Evolutionary conservation across 2,329 filamentous ascomycete species (phyloP).

Genomic region (Aspergillus sp.): DNA sequence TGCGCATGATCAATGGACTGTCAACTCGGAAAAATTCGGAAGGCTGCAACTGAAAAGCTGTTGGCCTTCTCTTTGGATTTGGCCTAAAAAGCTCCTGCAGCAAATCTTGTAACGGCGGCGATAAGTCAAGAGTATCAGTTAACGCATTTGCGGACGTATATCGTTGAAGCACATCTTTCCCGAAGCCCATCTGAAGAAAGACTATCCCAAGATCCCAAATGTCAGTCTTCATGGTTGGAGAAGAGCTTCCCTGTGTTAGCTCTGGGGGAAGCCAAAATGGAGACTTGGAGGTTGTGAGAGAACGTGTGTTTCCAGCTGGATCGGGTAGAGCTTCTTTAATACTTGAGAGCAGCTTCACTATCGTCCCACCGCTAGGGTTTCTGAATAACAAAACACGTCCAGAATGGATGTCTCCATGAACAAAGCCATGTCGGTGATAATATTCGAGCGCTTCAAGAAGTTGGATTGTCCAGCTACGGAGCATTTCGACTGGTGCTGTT

Average conservation of each 20-base stretch:
- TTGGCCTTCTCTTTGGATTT: constrained; percentile 79
- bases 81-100: constrained; percentile 80
- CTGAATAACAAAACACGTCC: constrained; percentile 77
- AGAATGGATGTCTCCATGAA: constrained; percentile 80
- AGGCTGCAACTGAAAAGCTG: constrained; percentile 71
- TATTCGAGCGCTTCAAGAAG: constrained; percentile 85
- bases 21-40: constrained; percentile 49
- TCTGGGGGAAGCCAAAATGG: constrained; percentile 84
- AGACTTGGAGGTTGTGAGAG: constrained; percentile 63
- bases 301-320: constrained; percentile 44
- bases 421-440: constrained; percentile 78
- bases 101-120: constrained; percentile 74
- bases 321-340: constrained; percentile 53
- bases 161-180: constrained; percentile 70
- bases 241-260: constrained; percentile 59
- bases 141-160: constrained; percentile 77
- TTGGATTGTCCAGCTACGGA: constrained; percentile 88
- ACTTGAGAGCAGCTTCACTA: constrained; percentile 55
- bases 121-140: constrained; percentile 69
- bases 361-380: constrained; percentile 65
- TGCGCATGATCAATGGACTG: constrained; percentile 36
- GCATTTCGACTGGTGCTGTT: constrained; percentile 69
- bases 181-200: constrained; percentile 92
- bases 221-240: constrained; percentile 72
- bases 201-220: constrained; percentile 94